phyloP scores from a whole-genome alignment of 371 early-diverging fungal genomes.

The Mucor racemosus region DNA sequence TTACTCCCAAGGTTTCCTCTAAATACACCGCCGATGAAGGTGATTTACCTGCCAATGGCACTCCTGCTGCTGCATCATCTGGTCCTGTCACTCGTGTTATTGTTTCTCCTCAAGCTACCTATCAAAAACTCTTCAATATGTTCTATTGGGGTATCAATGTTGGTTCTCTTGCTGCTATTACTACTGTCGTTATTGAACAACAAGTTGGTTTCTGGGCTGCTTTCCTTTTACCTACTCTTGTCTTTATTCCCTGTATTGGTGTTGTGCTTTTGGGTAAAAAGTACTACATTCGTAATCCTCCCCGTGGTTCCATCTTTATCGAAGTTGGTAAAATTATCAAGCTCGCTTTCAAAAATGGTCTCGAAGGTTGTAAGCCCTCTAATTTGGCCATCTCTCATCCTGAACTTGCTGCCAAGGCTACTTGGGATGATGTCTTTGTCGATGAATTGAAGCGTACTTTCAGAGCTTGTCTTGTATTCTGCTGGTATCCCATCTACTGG shows the following conservation, averaged over 20 bases:
- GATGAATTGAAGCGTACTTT: constrained; percentile 69
- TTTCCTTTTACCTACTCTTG: constrained; percentile 69
- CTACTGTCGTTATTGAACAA: constrained; percentile 62
- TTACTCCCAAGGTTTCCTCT: constrained; percentile 45
- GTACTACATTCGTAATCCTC: constrained; percentile 62
- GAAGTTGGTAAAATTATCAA: constrained; percentile 44
- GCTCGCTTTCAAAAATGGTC: constrained; percentile 39
- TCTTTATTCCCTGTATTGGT: constrained; percentile 68
- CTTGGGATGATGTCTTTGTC: constrained; percentile 78
- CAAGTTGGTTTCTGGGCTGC: constrained; percentile 70
- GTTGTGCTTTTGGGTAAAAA: constrained; percentile 65
- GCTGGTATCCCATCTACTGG: constrained; percentile 82
- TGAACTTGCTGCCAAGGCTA: constrained; percentile 38
- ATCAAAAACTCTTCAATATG: constrained; percentile 50
- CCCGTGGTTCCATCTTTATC: constrained; percentile 63
- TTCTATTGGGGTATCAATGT: constrained; percentile 82
- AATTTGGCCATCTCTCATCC: constrained; percentile 33
- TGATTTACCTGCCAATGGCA: constrained; percentile 26
- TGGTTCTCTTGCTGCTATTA: constrained; percentile 70
- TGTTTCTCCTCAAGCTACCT: constrained; percentile 57
- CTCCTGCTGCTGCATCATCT: constrained; percentile 11
- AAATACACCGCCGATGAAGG: constrained; percentile 44
- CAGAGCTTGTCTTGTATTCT: constrained; percentile 73
- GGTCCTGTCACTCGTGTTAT: constrained; percentile 40
- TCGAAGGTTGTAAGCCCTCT: constrained; percentile 49